These are phyloP conservation scores for Colletotrichum acutatum DNA, from an alignment of 2,329 filamentous ascomycete genomes.

Conservation along the genomic window DNA sequence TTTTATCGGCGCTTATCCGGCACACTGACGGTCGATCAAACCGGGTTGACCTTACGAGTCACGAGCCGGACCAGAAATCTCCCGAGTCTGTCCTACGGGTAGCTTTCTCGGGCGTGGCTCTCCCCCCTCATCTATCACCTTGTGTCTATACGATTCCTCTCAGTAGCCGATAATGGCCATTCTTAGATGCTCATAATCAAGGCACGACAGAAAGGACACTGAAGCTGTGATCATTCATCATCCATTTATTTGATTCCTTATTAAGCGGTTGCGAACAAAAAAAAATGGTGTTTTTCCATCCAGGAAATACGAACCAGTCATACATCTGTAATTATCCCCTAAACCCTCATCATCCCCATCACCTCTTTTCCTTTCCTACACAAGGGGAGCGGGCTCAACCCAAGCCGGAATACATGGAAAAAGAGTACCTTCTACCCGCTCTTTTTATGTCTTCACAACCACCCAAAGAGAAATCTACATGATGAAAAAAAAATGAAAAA, in stretches of 20 bases:
- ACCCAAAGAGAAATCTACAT: slow-evolving; percentile 39
- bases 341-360: slow-evolving; percentile 15
- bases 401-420: background rate
- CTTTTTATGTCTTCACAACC: slow-evolving; percentile 14
- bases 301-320: slow-evolving; percentile 65
- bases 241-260: slow-evolving; percentile 39
- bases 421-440: background rate
- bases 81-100: background rate
- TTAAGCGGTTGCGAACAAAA: slow-evolving; percentile 39
- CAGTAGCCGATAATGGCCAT: no score
- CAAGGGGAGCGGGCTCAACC: slow-evolving; percentile 2
- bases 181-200: no score
- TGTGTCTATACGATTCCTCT: background rate
- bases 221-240: slow-evolving; percentile 32
- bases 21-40: background rate
- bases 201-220: no score
- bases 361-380: background rate
- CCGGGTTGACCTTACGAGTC: background rate
- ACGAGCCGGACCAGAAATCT: background rate
- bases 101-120: background rate
- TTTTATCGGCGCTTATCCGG: background rate
- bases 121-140: background rate
- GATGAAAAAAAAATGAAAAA: slow-evolving; percentile 37
- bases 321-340: slow-evolving; percentile 41
- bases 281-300: slow-evolving; percentile 45